These are phyloP conservation scores for Dactylis glomerata DNA, from an alignment of 176 grass and related monocot genomes.

Conservation along the genomic window DNA sequence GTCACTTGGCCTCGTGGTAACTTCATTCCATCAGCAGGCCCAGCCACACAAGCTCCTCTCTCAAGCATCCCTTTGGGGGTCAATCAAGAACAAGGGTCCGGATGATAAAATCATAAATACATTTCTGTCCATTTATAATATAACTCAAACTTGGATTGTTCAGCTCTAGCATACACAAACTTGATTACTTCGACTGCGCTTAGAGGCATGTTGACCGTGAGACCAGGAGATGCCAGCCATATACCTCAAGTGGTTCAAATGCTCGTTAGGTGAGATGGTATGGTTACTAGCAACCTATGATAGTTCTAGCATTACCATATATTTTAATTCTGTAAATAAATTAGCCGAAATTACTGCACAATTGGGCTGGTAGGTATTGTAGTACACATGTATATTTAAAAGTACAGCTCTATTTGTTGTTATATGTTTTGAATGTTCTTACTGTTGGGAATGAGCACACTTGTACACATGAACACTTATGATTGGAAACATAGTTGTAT, in stretches of 20 bases:
- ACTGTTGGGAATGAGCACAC: too few species aligned
- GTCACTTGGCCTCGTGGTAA: not conserved
- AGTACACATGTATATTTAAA: not conserved
- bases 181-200: not conserved
- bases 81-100: not conserved
- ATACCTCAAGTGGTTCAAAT: not conserved
- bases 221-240: not conserved
- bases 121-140: not conserved
- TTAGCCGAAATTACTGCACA: not conserved
- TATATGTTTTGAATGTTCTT: too few species aligned
- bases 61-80: not conserved
- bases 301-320: not conserved
- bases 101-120: not conserved
- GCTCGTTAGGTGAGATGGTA: not conserved
- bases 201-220: not conserved
- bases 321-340: not conserved
- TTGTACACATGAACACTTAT: too few species aligned
- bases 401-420: not conserved
- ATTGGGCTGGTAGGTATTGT: not conserved
- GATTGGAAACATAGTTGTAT: not conserved
- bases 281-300: not conserved
- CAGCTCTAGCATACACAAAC: not conserved
- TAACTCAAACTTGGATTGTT: not conserved
- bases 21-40: not conserved
- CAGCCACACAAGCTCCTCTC: not conserved